Percentiles rank a stretch among this genome's conserved stretches.
phyloP scores from a whole-genome alignment of 805 yeast genomes.

The Metschnikowia kunwiensis region DNA sequence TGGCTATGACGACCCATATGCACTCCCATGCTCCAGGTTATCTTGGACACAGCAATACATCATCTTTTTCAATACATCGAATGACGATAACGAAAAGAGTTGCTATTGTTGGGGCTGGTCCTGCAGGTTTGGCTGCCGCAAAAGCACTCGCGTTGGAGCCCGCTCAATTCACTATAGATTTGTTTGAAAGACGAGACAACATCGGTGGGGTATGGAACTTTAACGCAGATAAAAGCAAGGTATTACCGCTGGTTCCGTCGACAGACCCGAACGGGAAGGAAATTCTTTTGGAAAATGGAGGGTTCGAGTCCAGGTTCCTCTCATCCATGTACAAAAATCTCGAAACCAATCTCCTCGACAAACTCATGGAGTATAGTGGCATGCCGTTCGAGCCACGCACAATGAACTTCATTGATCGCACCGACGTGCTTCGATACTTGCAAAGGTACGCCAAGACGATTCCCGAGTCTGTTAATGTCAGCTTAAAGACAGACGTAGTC shows the following conservation, averaged over 20 bases:
- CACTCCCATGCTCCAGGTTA: not conserved
- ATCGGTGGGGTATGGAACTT: conserved; percentile 85
- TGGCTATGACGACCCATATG: not conserved
- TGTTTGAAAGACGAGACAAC: conserved; percentile 56
- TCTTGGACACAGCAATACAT: not conserved
- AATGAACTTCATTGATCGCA: conserved; percentile 56
- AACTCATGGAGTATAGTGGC: conserved; percentile 63
- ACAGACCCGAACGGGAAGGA: conserved; percentile 21
- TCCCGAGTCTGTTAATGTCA: conserved; percentile 39
- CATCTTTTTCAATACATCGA: not conserved
- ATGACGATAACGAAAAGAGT: conserved; percentile 24
- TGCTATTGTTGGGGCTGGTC: conserved; percentile 78
- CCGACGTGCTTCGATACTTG: conserved; percentile 61
- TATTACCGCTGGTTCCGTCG: conserved; percentile 22
- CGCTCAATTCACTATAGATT: conserved; percentile 44
- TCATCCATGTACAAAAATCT: conserved; percentile 26
- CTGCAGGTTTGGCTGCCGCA: conserved; percentile 65
- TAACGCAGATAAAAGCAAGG: conserved; percentile 23
- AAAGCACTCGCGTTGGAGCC: conserved; percentile 58
- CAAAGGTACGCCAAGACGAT: conserved; percentile 47
- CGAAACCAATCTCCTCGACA: conserved; percentile 21
- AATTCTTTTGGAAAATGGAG: conserved; percentile 7
- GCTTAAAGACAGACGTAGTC: conserved; percentile 27
- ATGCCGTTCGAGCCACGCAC: conserved; percentile 46
- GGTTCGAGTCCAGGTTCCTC: conserved; percentile 11